Conservation (phyloP, 2,329 filamentous ascomycete species). For the Cercospora sp. region DNA sequence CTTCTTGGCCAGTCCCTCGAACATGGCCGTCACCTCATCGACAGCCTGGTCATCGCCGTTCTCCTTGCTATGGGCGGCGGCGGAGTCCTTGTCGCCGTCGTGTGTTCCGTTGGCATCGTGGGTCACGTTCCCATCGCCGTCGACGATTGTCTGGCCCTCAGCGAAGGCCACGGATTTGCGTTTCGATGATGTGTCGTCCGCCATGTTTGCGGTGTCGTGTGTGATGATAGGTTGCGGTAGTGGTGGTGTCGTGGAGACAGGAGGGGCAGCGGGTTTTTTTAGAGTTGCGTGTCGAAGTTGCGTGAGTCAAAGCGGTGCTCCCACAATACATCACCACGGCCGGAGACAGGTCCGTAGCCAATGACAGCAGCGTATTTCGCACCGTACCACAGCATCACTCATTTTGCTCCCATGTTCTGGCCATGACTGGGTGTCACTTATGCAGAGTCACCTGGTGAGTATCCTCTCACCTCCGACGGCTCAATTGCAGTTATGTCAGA, state of each 20-base stretch:
- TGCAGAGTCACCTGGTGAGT: not conserved
- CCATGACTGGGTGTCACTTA: not conserved
- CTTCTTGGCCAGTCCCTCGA: conserved; percentile 51
- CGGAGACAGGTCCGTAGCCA: not conserved
- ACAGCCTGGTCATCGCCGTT: conserved; percentile 33
- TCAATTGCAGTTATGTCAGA: not conserved
- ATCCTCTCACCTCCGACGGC: not conserved
- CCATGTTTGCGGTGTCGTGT: conserved; percentile 51
- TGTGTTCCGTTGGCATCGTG: conserved; percentile 64
- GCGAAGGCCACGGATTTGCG: conserved; percentile 95
- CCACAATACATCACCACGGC: conserved; percentile 5
- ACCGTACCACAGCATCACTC: not conserved
- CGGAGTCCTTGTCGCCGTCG: conserved; percentile 74
- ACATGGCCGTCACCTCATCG: conserved; percentile 42
- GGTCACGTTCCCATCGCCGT: conserved; percentile 82
- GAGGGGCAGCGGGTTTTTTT: not conserved
- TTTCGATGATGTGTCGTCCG: conserved; percentile 58
- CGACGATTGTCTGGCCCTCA: conserved; percentile 82
- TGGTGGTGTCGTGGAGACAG: not conserved
- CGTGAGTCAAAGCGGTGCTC: conserved; percentile 2
- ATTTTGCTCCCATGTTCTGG: not conserved
- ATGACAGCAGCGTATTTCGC: not conserved
- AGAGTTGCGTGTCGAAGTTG: conserved; percentile 5
- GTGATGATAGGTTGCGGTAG: conserved; percentile 1
- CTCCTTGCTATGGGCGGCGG: conserved; percentile 67